phyloP scores from a whole-genome alignment of 257 asterid species.

The Gentiana dahurica region DNA sequence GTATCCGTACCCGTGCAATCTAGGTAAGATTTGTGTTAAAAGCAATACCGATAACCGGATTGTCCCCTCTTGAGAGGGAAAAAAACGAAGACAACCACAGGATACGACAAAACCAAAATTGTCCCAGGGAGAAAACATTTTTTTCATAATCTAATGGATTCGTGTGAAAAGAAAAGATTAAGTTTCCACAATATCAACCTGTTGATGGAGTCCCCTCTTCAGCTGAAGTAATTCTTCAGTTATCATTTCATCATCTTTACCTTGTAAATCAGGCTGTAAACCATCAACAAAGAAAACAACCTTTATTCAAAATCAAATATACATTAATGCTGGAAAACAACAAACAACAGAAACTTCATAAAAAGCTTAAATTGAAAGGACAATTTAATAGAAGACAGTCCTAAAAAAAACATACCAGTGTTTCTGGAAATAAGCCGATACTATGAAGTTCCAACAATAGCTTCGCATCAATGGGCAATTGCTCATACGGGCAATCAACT shows the following conservation, averaged over 20 bases:
- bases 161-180: no score
- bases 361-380: constrained; percentile 3
- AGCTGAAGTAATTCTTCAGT: constrained; percentile 58
- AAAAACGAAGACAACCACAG: no score
- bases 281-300: constrained; percentile 9
- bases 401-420: constrained; percentile 57
- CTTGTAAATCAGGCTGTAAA: constrained; percentile 75
- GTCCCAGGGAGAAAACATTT: no score
- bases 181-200: constrained; percentile 34
- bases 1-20: no score
- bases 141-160: no score
- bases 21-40: no score
- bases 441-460: constrained; percentile 74
- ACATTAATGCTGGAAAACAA: not conserved
- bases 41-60: no score
- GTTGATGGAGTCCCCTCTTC: constrained; percentile 49
- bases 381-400: not conserved
- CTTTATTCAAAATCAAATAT: not conserved
- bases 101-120: no score
- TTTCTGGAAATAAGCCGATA: constrained; percentile 59
- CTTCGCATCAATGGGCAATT: constrained; percentile 60
- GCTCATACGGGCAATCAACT: constrained; percentile 55
- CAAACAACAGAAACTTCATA: constrained; percentile 3
- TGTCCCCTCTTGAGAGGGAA: no score
- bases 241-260: constrained; percentile 67